phyloP scores from a whole-genome alignment of 2,329 filamentous ascomycete genomes.

The Cyphellophora attinorum region DNA sequence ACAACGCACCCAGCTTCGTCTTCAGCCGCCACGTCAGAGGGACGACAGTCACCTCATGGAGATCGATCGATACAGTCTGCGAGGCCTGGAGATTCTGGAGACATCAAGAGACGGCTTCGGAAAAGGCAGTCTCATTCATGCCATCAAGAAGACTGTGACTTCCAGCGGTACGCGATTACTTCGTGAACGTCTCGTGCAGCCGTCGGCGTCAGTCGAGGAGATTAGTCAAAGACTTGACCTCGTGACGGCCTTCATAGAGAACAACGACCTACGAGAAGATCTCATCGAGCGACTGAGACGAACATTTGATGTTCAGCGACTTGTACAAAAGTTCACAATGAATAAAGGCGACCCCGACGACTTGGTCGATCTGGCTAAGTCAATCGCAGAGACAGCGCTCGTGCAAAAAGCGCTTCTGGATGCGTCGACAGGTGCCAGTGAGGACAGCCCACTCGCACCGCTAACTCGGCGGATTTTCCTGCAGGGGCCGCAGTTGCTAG shows the following conservation, averaged over 20 bases:
- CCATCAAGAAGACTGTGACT: slow-evolving; percentile 80
- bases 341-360: slow-evolving; percentile 90
- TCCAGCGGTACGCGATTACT: slow-evolving; percentile 82
- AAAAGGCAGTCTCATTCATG: slow-evolving; percentile 78
- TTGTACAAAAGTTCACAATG: slow-evolving; percentile 89
- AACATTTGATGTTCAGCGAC: slow-evolving; percentile 75
- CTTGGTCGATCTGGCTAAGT: slow-evolving; percentile 70
- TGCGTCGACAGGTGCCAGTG: slow-evolving; percentile 19
- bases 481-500: slow-evolving; percentile 57
- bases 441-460: slow-evolving; percentile 22
- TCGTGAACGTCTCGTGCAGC: slow-evolving; percentile 73
- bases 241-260: slow-evolving; percentile 62
- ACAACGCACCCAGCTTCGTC: slow-evolving; percentile 65
- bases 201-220: slow-evolving; percentile 72
- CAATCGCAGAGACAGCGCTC: slow-evolving; percentile 67
- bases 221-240: slow-evolving; percentile 76
- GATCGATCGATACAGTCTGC: slow-evolving; percentile 86
- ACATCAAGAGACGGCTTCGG: slow-evolving; percentile 73
- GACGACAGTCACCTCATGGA: slow-evolving; percentile 69
- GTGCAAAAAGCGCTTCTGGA: neutral
- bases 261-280: slow-evolving; percentile 59
- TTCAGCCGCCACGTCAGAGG: slow-evolving; percentile 72
- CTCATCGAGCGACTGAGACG: slow-evolving; percentile 59
- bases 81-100: slow-evolving; percentile 77
- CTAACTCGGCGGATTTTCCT: slow-evolving; percentile 55